These are phyloP conservation scores for Alternaria arbusti DNA, from an alignment of 2,329 filamentous ascomycete genomes.

Conservation along the genomic window DNA sequence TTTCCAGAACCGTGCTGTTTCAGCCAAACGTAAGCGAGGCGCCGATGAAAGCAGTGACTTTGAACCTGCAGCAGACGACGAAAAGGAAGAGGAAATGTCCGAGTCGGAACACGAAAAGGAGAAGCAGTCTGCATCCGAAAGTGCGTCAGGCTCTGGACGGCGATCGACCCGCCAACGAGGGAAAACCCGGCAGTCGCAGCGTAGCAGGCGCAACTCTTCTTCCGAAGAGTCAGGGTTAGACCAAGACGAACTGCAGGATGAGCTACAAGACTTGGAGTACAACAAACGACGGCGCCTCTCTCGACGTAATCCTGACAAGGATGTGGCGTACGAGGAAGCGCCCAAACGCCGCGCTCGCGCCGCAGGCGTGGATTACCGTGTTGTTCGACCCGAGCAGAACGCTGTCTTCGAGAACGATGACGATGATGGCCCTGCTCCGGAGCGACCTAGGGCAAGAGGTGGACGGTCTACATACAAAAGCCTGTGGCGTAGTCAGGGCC, in stretches of 20 bases:
- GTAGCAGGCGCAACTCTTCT: constrained; percentile 56
- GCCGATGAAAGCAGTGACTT: constrained; percentile 68
- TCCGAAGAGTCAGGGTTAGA: constrained; percentile 57
- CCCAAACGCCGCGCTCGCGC: constrained; percentile 70
- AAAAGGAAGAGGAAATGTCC: constrained; percentile 61
- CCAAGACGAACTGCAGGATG: constrained; percentile 25
- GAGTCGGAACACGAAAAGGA: constrained; percentile 57
- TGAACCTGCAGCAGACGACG: constrained; percentile 64
- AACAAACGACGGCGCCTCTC: constrained; percentile 51
- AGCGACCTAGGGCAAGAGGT: constrained; percentile 68
- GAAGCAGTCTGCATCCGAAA: constrained; percentile 47
- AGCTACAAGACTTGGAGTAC: constrained; percentile 65
- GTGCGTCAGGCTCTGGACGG: constrained; percentile 52
- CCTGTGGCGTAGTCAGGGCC: constrained; percentile 87
- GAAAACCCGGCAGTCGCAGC: constrained; percentile 51
- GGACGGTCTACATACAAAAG: constrained; percentile 69
- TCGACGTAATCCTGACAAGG: constrained; percentile 49
- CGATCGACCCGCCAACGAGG: constrained; percentile 60
- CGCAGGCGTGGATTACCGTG: constrained; percentile 78
- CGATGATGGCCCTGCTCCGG: constrained; percentile 70
- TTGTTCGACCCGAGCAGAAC: constrained; percentile 75
- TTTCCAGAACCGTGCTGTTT: constrained; percentile 36
- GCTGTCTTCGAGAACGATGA: constrained; percentile 79
- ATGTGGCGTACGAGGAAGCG: constrained; percentile 59
- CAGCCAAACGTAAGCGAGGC: constrained; percentile 47